Evolutionary conservation across 306 rosid species (phyloP).

Genomic region (Trifolium repens): DNA sequence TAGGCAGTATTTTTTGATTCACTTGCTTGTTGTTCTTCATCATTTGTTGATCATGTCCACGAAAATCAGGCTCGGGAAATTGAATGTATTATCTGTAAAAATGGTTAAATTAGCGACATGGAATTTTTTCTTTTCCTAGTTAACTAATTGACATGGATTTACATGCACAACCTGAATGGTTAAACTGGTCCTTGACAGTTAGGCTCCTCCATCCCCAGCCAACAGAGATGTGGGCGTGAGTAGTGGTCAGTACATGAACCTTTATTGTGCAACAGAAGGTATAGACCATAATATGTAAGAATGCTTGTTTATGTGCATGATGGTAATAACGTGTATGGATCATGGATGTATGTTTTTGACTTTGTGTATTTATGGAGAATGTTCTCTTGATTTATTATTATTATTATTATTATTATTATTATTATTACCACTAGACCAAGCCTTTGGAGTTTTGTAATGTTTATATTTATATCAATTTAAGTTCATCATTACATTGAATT

Average conservation of each 20-base stretch:
- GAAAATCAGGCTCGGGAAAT: constrained; percentile 29
- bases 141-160: constrained; percentile 11
- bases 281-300: not conserved
- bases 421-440: no score
- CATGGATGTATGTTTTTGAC: not conserved
- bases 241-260: not conserved
- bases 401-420: not conserved
- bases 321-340: not conserved
- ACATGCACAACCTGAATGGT: not conserved
- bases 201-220: not conserved
- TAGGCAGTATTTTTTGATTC: constrained; percentile 44
- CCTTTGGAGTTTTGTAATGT: no score
- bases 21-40: not conserved
- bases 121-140: constrained; percentile 1
- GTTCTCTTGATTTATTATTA: constrained; percentile 3
- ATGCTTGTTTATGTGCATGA: constrained; percentile 4
- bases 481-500: no score
- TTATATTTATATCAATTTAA: no score
- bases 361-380: not conserved
- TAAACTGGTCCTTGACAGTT: not conserved
- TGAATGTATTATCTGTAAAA: constrained; percentile 48
- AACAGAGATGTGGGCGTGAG: not conserved
- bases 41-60: constrained; percentile 14
- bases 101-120: constrained; percentile 36
- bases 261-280: not conserved